Evolutionary conservation across 768 basidiomycete species (phyloP).

Genomic region (Dacryopinax spathularia): DNA sequence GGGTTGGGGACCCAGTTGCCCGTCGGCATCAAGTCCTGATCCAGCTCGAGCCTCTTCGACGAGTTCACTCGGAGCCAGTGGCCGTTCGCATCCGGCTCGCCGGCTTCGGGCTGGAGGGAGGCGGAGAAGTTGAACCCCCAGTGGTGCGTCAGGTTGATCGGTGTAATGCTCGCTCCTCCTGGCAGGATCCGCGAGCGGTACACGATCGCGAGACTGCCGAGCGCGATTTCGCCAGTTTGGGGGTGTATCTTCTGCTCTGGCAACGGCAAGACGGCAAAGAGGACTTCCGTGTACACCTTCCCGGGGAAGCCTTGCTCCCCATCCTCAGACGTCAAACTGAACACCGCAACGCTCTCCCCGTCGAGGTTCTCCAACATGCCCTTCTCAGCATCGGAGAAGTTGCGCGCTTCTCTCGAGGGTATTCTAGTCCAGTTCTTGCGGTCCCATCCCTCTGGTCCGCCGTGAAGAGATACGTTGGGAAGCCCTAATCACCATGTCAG

Average conservation of each 20-base stretch:
- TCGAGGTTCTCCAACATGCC: background rate
- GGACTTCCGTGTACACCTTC: slow-evolving; percentile 40
- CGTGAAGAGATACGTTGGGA: slow-evolving; percentile 51
- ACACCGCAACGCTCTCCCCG: slow-evolving; percentile 28
- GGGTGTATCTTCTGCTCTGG: slow-evolving; percentile 21
- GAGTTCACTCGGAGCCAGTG: background rate
- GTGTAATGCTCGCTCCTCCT: slow-evolving; percentile 34
- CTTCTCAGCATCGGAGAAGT: slow-evolving; percentile 44
- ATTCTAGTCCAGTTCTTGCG: slow-evolving; percentile 11
- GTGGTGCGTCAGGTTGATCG: slow-evolving; percentile 68
- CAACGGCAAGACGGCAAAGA: slow-evolving; percentile 24
- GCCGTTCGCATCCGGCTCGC: slow-evolving; percentile 34
- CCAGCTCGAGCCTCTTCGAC: background rate
- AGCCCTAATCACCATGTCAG: slow-evolving; percentile 11
- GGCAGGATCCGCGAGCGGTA: slow-evolving; percentile 51
- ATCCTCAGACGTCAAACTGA: slow-evolving; percentile 42
- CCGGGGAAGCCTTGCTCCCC: slow-evolving; percentile 64
- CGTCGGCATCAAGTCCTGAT: background rate
- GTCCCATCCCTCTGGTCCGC: slow-evolving; percentile 56
- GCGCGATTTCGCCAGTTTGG: slow-evolving; percentile 24
- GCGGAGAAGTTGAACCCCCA: slow-evolving; percentile 76
- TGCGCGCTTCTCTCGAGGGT: background rate
- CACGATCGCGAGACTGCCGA: slow-evolving; percentile 51
- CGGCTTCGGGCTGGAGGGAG: slow-evolving; percentile 36
- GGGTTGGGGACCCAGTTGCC: slow-evolving; percentile 33